Percentiles rank a stretch among this genome's conserved stretches.
phyloP scores from a whole-genome alignment of 495 filamentous ascomycete species.

The Neurospora sp. region DNA sequence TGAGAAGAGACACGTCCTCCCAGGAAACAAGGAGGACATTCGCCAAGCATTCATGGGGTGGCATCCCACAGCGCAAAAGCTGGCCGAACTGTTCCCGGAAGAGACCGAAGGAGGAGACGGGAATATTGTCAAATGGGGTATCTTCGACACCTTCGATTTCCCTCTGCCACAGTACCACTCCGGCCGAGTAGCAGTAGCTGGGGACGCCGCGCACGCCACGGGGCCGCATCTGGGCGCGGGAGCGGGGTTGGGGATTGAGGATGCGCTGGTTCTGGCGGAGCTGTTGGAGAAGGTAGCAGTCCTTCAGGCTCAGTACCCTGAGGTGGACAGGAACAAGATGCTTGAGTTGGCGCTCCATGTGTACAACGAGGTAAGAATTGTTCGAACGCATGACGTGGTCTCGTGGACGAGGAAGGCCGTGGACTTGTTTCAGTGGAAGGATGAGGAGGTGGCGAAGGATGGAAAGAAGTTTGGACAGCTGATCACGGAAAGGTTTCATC shows the following conservation, averaged over 20 bases:
- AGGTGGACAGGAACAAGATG: conserved; percentile 4
- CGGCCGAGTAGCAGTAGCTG: conserved; percentile 36
- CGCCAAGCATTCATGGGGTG: conserved; percentile 25
- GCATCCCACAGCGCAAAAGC: conserved; percentile 23
- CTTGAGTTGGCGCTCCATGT: conserved; percentile 23
- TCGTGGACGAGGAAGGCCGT: conserved; percentile 22
- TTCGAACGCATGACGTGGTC: conserved; percentile 29
- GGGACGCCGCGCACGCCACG: conserved; percentile 33
- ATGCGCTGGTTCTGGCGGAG: conserved; percentile 34
- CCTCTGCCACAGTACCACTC: conserved; percentile 30
- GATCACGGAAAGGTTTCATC: conserved; percentile 21
- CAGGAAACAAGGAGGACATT: conserved; percentile 21
- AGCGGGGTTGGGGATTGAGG: conserved; percentile 46
- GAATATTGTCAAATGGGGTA: conserved; percentile 41
- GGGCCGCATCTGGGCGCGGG: conserved; percentile 45
- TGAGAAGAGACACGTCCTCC: conserved; percentile 20
- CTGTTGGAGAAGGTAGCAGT: conserved; percentile 15
- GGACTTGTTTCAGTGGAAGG: conserved; percentile 32
- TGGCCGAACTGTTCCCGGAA: conserved; percentile 34
- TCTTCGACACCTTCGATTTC: conserved; percentile 41
- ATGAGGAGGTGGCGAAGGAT: conserved; percentile 18
- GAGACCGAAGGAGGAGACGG: neutral
- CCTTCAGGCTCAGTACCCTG: no score
- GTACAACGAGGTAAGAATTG: conserved; percentile 27
- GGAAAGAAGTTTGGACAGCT: conserved; percentile 18